Evolutionary conservation across 2,329 filamentous ascomycete genomes (phyloP).

Genomic region (Aspergillus candidus): DNA sequence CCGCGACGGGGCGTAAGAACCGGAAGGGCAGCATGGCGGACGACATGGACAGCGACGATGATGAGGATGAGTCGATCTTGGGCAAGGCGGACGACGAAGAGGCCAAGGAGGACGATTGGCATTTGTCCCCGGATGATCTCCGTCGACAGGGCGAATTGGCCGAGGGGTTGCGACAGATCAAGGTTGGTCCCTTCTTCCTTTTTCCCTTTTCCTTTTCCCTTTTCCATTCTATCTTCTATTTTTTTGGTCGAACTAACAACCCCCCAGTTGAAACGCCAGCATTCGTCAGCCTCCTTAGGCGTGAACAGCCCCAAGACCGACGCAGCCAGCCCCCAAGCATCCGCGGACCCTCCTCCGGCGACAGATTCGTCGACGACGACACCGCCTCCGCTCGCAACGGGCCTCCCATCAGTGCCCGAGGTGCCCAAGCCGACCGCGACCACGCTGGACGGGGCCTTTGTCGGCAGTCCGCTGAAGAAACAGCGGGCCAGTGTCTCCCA

Average conservation of each 20-base stretch:
- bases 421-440: slow-evolving; percentile 17
- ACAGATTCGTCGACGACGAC: slow-evolving; percentile 32
- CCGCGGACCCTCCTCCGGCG: slow-evolving; percentile 31
- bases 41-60: slow-evolving; percentile 70
- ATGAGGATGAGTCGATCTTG: slow-evolving; percentile 59
- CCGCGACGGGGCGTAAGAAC: slow-evolving; percentile 54
- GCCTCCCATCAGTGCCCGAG: slow-evolving; percentile 10
- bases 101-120: slow-evolving; percentile 41
- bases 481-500: slow-evolving; percentile 42
- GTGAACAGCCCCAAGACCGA: slow-evolving; percentile 26
- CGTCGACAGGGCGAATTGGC: slow-evolving; percentile 55
- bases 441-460: slow-evolving; percentile 29
- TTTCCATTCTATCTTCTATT: no score
- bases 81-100: slow-evolving; percentile 59
- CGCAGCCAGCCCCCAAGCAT: slow-evolving; percentile 32
- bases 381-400: slow-evolving; percentile 21
- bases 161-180: slow-evolving; percentile 61
- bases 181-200: slow-evolving; percentile 40
- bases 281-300: slow-evolving; percentile 53
- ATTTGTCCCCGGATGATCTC: slow-evolving; percentile 57
- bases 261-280: slow-evolving; percentile 58
- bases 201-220: slow-evolving; percentile 5
- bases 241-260: background rate
- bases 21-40: slow-evolving; percentile 47
- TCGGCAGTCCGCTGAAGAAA: slow-evolving; percentile 45